Evolutionary conservation across 352 stramenopile genomes (phyloP).

Genomic region (Phytophthora capsici): DNA sequence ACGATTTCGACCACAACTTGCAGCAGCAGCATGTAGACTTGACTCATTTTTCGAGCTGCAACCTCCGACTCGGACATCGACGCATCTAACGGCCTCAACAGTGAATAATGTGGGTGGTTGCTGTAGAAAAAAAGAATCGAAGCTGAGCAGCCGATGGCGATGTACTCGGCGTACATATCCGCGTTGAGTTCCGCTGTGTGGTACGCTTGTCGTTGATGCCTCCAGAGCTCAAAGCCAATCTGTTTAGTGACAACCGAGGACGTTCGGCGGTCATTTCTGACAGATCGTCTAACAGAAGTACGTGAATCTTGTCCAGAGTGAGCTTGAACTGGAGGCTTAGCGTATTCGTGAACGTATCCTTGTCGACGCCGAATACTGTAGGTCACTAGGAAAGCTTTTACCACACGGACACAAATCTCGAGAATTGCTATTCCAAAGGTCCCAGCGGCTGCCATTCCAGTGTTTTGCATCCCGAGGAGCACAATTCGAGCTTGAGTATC

Average conservation of each 20-base stretch:
- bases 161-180: conserved; percentile 56
- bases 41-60: conserved; percentile 7
- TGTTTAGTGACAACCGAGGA: conserved; percentile 15
- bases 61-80: conserved; percentile 5
- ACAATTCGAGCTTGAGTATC: conserved; percentile 54
- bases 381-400: conserved; percentile 35
- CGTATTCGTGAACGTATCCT: conserved; percentile 7
- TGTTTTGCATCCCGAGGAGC: conserved; percentile 36
- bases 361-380: conserved; percentile 28
- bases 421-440: conserved; percentile 38
- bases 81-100: conserved; percentile 11
- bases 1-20: conserved; percentile 34
- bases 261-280: conserved; percentile 6
- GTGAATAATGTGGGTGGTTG: conserved; percentile 40
- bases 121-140: conserved; percentile 44
- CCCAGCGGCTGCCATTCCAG: conserved; percentile 29
- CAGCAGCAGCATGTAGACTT: conserved; percentile 22
- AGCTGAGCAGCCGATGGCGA: conserved; percentile 47
- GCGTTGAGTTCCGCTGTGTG: conserved; percentile 37
- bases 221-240: conserved; percentile 29
- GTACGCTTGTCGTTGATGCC: conserved; percentile 28
- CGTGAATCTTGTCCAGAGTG: neutral
- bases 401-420: conserved; percentile 38
- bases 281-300: conserved; percentile 8
- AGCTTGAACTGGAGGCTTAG: conserved; percentile 11